Evolutionary conservation across 1,284 basidiomycete species (phyloP), one percentile per base, ranked within the genome.

Genomic region (Takashimella koratensis): DNA sequence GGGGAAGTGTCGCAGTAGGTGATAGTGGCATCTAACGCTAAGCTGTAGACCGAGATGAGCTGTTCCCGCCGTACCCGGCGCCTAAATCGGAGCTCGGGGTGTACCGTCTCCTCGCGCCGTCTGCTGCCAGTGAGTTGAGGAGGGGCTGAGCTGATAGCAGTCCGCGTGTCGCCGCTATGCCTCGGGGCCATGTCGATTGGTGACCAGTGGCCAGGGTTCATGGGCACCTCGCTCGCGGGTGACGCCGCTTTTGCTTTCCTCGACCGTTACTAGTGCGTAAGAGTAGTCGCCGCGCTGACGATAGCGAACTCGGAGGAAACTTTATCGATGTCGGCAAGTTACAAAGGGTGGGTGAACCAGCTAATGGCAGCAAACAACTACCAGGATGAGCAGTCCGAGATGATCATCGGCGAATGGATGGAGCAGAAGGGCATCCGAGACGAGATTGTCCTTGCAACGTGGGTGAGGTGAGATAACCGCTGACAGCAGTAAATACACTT

Each of bases 151-250:
- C n/a, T n/a, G n/a, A n/a, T n/a, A n/a, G n/a, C n/a, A n/a, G 60
- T 67, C 23, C 59, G 69, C 41, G 80, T 82, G 36, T 81, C 79
- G 4, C 80, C 80, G 0, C 66, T 82, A 11, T 75, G 73, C 55
- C 70, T 82, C 5, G 81, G 81, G 12, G 78, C 75, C 12, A 80
- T 81, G 80, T 76, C 71, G 43, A 67, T 81, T 49, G 79, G 79
- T 20, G 68, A 78, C 51, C 72, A 76, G 44, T 79, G 78, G 78
- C 64, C 57, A 6, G 68, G 63, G 11, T 59, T 58, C 22, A 66
- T 72, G 66, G 54, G 53, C 12, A 27, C 46, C 45, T 59, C 50
- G 3, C 52, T 63, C 11, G 45, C 54, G 30, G 22, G 49, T 51
- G 64, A 68, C 25, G 46, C 66, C 42, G 52, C 58, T 4, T 67